Base-by-base conservation (phyloP, 2,329 filamentous ascomycete species). In the Fusarium mundagurra region DNA sequence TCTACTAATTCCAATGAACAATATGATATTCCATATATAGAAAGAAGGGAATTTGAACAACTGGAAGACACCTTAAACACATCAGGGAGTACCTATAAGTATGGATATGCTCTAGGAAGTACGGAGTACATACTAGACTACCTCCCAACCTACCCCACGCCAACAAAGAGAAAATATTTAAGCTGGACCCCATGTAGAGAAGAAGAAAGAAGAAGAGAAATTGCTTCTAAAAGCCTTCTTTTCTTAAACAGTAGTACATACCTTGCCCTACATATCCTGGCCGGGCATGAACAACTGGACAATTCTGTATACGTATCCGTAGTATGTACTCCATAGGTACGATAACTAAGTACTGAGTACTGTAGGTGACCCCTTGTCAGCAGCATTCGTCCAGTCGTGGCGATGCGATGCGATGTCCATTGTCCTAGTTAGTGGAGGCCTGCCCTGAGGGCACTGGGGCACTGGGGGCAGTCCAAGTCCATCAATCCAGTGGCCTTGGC, bases 391-490 rank as follows among this genome's bases (percentile, higher is more conserved):
- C 71, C 61, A 54, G 58, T 54, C 22, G 48, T 53, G 58, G 43
- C 61, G 71, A 69, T 55, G 34, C 29, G 36, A 66, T 58, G 24
- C 44, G 43, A 48, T 29, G 20, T 77, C 73, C 71, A 74, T 76
- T 54, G 50, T 59, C 50, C 47, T 45, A 29, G 38, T 68, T 29
- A 29, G 44, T 47, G 69, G 70, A 61, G 55, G 36, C 22, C 47
- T 73, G 55, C 27, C 45, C 18, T 22, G 20, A 18, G 18, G 18
- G 9, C 45, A 29, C 27, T 29, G 64, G 58, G 55, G 24, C 45
- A 48, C 27, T 48, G 69, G 58, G 58, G 50, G 22, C 45, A 54
- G 18, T 38, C 18, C n/a, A 36, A 20, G 22, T 14, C 48, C n/a
- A 27, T 20, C 36, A 38, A 17, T 38, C 18, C 51, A 54, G 36